Evolutionary conservation across 78 protist species (phyloP).

Genomic region (Dictyostelium capitatum): DNA sequence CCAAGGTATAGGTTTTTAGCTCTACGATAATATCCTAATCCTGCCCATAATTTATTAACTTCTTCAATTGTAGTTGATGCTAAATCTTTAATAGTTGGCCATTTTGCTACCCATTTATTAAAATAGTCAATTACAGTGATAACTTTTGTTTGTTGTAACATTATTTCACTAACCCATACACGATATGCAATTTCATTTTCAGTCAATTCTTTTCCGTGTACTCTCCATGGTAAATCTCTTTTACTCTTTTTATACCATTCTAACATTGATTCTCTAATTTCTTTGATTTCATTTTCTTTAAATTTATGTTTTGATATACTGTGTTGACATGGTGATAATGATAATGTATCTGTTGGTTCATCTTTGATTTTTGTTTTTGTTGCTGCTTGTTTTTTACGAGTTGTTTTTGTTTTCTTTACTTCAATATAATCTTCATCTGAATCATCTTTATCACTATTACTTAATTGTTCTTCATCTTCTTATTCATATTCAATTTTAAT

Average conservation of each 20-base stretch:
- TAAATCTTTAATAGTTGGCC: constrained; percentile 87
- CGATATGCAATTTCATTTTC: constrained; percentile 63
- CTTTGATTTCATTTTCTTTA: constrained; percentile 7
- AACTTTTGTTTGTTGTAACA: constrained; percentile 93
- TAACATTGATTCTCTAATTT: constrained; percentile 44
- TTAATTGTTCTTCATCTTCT: neutral
- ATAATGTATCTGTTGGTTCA: neutral
- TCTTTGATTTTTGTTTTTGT: neutral
- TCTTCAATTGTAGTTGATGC: constrained; percentile 75
- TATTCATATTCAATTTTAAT: constrained; percentile 14
- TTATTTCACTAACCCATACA: constrained; percentile 94
- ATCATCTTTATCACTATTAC: neutral
- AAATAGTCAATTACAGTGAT: constrained; percentile 80
- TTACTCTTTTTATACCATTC: constrained; percentile 64
- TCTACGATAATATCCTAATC: constrained; percentile 93
- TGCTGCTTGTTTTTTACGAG: neutral
- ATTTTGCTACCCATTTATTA: constrained; percentile 79
- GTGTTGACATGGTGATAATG: neutral
- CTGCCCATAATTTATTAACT: constrained; percentile 86
- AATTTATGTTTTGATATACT: constrained; percentile 36
- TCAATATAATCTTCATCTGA: neutral
- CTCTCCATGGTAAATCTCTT: constrained; percentile 85
- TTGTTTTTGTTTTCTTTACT: neutral
- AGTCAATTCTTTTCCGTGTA: neutral
- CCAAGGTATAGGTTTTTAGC: constrained; percentile 87